These are phyloP conservation scores for Pascua guehoae DNA, from an alignment of 1,284 basidiomycete genomes.

Conservation along the genomic window DNA sequence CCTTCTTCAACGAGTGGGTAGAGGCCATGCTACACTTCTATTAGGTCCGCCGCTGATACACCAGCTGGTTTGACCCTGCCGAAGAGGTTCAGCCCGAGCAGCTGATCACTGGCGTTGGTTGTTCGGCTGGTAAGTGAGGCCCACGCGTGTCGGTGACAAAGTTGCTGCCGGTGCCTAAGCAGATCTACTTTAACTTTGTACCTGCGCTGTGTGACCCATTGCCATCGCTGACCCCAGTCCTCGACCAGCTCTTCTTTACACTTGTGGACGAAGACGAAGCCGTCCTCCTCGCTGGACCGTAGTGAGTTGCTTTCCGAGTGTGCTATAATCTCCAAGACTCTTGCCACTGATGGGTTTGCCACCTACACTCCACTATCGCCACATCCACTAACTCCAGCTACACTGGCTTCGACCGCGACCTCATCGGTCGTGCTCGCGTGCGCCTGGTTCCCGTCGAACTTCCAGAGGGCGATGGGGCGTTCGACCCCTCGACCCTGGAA, in stretches of 20 bases:
- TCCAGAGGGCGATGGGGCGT: slow-evolving; percentile 30
- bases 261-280: slow-evolving; percentile 49
- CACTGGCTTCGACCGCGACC: slow-evolving; percentile 45
- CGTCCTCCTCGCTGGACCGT: slow-evolving; percentile 45
- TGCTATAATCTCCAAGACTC: background rate
- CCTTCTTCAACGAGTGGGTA: slow-evolving; percentile 39
- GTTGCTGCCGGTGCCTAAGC: slow-evolving; percentile 9
- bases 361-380: too few species aligned
- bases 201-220: background rate
- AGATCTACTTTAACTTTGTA: too few species aligned
- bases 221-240: slow-evolving; percentile 17
- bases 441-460: slow-evolving; percentile 41
- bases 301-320: slow-evolving; percentile 22
- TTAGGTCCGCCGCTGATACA: background rate
- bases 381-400: slow-evolving; percentile 27
- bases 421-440: slow-evolving; percentile 35
- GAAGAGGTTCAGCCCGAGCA: slow-evolving; percentile 36
- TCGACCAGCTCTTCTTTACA: slow-evolving; percentile 49
- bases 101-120: slow-evolving; percentile 43
- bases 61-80: slow-evolving; percentile 34
- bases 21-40: background rate
- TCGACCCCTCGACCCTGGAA: slow-evolving; percentile 25
- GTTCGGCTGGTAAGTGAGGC: slow-evolving; percentile 22
- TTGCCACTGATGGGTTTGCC: background rate
- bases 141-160: background rate